Conservation (phyloP, 2,329 filamentous ascomycete species). For the Beauveria sp. region DNA sequence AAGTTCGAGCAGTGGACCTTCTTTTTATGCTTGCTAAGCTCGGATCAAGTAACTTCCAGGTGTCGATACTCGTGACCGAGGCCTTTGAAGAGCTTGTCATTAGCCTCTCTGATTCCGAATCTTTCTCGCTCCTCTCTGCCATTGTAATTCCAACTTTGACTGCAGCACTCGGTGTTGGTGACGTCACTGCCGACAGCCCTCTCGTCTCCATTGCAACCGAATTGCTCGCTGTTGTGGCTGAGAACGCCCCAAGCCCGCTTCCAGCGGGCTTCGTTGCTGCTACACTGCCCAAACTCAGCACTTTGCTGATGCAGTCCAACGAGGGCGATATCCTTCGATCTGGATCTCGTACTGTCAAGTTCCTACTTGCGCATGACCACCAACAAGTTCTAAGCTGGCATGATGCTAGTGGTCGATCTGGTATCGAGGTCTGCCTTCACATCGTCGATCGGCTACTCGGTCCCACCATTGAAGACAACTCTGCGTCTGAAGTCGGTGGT, state of each 20-base stretch:
- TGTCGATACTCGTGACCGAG: conserved; percentile 80
- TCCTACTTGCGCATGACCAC: conserved; percentile 83
- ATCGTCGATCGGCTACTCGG: conserved; percentile 89
- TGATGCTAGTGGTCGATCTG: conserved; percentile 70
- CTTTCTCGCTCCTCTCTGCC: conserved; percentile 70
- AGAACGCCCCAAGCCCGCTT: conserved; percentile 77
- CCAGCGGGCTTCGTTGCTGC: conserved; percentile 79
- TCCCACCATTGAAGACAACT: conserved; percentile 79
- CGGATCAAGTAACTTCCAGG: conserved; percentile 83
- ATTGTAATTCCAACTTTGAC: conserved; percentile 84
- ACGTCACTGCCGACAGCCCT: conserved; percentile 75
- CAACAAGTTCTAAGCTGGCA: conserved; percentile 84
- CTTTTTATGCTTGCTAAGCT: conserved; percentile 86
- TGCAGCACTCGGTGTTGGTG: conserved; percentile 81
- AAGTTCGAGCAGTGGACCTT: conserved; percentile 68
- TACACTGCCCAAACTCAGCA: conserved; percentile 79
- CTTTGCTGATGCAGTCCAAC: conserved; percentile 71
- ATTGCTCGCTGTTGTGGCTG: conserved; percentile 69
- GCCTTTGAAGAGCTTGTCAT: conserved; percentile 83
- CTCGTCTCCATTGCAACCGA: conserved; percentile 83
- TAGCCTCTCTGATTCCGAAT: conserved; percentile 56
- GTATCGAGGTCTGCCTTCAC: conserved; percentile 79
- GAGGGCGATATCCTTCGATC: conserved; percentile 86
- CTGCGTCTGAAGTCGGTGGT: conserved; percentile 91
- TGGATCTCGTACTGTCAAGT: conserved; percentile 78